Base-by-base conservation (phyloP, 805 yeast genomes). In the Cyberlindnera euphorbiiphila region DNA sequence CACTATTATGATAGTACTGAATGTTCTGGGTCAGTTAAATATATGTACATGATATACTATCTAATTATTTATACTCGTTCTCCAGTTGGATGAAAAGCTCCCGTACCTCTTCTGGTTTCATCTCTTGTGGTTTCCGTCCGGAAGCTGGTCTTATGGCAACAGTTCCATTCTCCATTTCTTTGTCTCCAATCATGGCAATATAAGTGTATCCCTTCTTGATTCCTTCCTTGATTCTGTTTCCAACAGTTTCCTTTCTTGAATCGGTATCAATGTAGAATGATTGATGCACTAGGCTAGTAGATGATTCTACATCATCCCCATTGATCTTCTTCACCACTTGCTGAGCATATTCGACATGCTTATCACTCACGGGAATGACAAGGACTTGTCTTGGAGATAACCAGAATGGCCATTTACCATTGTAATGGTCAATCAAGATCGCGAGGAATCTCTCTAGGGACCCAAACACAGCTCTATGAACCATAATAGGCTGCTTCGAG, bases 391-490 rank as follows among this genome's bases (percentile, higher is more conserved):
- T 71, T 6, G 98, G 97, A 46, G 82, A 86, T 29, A 93, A 56
- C 98, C 98, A 93, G 57, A 93, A 88, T 9, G 98, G 98, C 98
- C 98, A 93, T 49, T 81, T 81, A 0, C 98, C 98, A 39, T 76
- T 75, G 58, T 79, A 86, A 47, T 89, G 94, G 57, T 93, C 98
- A 36, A 93, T 78, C 43, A 93, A 66, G 42, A 93, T 74, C 2
- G 98, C 96, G 63, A 93, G 64, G 56, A 93, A 93, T 53, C 98
- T 70, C 59, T 93, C 98, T 8, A 93, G 69, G 0, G 97, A 88
- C 0, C 98, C 98, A 57, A 87, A 86, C 2, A 91, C 87, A 0
- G 98, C 98, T 39, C 98, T 71, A 57, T 93, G 98, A 21, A 93
- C 76, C 87, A 93, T 78, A n/a, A 93, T 91, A 3, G 98, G 98